phyloP scores from a whole-genome alignment of 768 basidiomycete genomes.

The Pleurotus eryngii region DNA sequence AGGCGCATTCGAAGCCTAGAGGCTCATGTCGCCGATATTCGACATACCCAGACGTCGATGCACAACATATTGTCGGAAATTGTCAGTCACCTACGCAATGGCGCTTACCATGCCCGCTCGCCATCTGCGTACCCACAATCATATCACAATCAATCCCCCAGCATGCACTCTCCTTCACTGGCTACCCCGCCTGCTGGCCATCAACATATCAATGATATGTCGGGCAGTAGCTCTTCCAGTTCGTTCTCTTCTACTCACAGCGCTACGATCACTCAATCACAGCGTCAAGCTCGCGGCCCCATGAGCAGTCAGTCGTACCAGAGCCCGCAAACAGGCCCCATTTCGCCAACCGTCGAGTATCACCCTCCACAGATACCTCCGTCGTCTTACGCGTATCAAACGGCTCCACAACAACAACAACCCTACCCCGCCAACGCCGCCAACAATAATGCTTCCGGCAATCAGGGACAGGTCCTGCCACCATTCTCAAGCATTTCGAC shows the following conservation, averaged over 20 bases:
- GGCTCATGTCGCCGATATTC: slow-evolving; percentile 80
- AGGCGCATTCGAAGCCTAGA: slow-evolving; percentile 93
- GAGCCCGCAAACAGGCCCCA: slow-evolving; percentile 19
- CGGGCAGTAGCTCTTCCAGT: slow-evolving; percentile 13
- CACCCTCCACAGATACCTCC: slow-evolving; percentile 41
- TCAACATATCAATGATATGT: slow-evolving; percentile 35
- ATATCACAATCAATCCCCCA: slow-evolving; percentile 64
- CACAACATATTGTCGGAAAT: slow-evolving; percentile 80
- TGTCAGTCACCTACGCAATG: slow-evolving; percentile 69
- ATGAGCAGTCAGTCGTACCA: slow-evolving; percentile 34
- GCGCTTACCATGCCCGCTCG: slow-evolving; percentile 51
- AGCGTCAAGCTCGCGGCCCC: slow-evolving; percentile 33
- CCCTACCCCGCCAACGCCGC: slow-evolving; percentile 14
- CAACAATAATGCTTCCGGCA: slow-evolving; percentile 25
- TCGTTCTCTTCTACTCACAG: slow-evolving; percentile 8
- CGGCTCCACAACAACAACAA: slow-evolving; percentile 23
- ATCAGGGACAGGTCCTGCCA: slow-evolving; percentile 56
- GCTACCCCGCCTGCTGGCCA: slow-evolving; percentile 46
- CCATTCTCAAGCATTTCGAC: slow-evolving; percentile 66
- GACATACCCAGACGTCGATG: slow-evolving; percentile 68
- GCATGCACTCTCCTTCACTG: slow-evolving; percentile 54
- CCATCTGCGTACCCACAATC: slow-evolving; percentile 57
- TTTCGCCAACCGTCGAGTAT: slow-evolving; percentile 32
- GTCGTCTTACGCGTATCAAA: slow-evolving; percentile 38
- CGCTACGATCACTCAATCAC: slow-evolving; percentile 17